phyloP scores from a whole-genome alignment of 2,329 filamentous ascomycete genomes.

The Cercospora citrullina region DNA sequence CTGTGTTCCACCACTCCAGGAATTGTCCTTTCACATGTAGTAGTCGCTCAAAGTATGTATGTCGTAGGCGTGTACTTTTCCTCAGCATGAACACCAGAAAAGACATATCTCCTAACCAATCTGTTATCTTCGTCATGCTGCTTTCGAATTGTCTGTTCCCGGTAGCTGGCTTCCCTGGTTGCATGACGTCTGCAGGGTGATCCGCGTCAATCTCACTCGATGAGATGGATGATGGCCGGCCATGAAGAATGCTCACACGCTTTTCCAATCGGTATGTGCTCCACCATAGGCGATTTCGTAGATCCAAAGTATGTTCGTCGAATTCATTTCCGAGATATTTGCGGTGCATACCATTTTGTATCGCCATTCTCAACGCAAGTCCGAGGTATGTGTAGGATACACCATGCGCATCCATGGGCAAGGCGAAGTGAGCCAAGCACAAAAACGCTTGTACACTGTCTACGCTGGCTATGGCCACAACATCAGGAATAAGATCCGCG shows the following conservation, averaged over 20 bases:
- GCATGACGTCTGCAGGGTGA: conserved; percentile 43
- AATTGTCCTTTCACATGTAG: conserved; percentile 20
- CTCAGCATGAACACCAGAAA: conserved; percentile 21
- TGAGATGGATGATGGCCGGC: conserved; percentile 56
- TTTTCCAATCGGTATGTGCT: conserved; percentile 48
- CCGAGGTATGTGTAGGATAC: conserved; percentile 60
- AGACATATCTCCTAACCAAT: conserved; percentile 22
- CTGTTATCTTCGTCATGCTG: conserved; percentile 20
- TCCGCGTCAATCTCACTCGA: conserved; percentile 57
- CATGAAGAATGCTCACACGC: conserved; percentile 59
- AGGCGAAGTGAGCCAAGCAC: conserved; percentile 56
- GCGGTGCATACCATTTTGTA: conserved; percentile 62
- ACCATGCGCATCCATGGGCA: conserved; percentile 58
- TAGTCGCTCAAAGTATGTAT: conserved; percentile 21
- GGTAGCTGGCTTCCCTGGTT: background rate
- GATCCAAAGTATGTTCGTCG: conserved; percentile 47
- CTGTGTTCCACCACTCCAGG: conserved; percentile 18
- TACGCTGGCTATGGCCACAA: conserved; percentile 57
- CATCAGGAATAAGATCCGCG: conserved; percentile 56
- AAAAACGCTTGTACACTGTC: conserved; percentile 59
- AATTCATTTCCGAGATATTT: conserved; percentile 43
- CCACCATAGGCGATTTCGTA: conserved; percentile 26
- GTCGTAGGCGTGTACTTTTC: conserved; percentile 18
- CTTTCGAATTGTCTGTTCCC: conserved; percentile 18
- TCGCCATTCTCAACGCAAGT: conserved; percentile 57